A percentile compares a stretch with the other conserved stretches of the same genome.
Evolutionary conservation across 192 early-diverging fungal species (phyloP).

Genomic region (Chytriomyces sp.): DNA sequence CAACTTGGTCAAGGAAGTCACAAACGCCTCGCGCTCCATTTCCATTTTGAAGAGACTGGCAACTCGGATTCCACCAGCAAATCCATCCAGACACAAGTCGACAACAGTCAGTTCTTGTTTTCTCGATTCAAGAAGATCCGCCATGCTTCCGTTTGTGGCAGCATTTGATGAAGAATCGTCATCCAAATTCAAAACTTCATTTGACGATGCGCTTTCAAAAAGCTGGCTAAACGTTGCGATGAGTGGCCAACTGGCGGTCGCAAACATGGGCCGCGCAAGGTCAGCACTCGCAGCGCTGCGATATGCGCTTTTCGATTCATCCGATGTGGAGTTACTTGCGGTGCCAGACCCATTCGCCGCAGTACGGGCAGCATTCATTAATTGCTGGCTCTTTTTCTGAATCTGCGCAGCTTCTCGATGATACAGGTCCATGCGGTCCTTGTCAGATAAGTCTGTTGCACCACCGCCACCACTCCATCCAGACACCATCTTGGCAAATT

Average conservation of each 20-base stretch:
- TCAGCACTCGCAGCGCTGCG: constrained; percentile 49
- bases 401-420: constrained; percentile 57
- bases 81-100: constrained; percentile 76
- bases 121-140: not conserved
- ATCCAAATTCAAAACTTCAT: constrained; percentile 25
- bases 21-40: constrained; percentile 89
- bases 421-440: constrained; percentile 58
- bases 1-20: constrained; percentile 86
- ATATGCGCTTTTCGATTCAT: constrained; percentile 30
- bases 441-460: constrained; percentile 50
- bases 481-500: constrained; percentile 59
- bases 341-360: not conserved
- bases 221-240: constrained; percentile 62
- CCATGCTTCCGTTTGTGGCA: not conserved
- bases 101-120: constrained; percentile 53
- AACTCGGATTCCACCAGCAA: constrained; percentile 80
- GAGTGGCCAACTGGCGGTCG: constrained; percentile 57
- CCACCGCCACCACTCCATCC: constrained; percentile 40
- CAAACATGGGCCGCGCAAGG: constrained; percentile 61
- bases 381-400: constrained; percentile 61
- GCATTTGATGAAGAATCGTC: constrained; percentile 28
- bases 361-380: constrained; percentile 34
- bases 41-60: constrained; percentile 86
- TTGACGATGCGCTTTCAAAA: constrained; percentile 48
- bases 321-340: constrained; percentile 11